Evolutionary conservation across 169 alveolate genomes (phyloP), one percentile per base, ranked within the genome.

Genomic region (Ophryocystis elektroscirrha): DNA sequence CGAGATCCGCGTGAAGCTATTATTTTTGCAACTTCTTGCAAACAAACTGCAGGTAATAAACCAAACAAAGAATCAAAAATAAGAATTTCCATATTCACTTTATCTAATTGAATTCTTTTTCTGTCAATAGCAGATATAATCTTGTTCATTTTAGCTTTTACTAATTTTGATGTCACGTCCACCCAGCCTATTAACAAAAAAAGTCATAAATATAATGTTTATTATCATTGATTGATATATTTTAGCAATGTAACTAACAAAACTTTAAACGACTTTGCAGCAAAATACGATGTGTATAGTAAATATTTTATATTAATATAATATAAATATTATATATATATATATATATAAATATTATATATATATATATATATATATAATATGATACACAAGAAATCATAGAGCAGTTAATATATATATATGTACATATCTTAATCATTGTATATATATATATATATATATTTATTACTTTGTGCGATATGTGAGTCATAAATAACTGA

Each of bases 81-180:
- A 38, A 3, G 4, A 38, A 19, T 19, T 5, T 5, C 22, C 5
- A 38, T 3, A 19, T 19, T 19, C 19, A 27, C 9, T 6, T 27
- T 20, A 32, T 45, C 54, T 45, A 42, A 48, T 48, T 48, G 30
- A 15, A 48, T 45, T 45, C 54, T 32, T 32, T 9, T 27, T 19
- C 48, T 27, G 52, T 4, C 1, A 12, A 45, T 18, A 12, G 36
- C 9, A 2, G 16, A 48, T 24, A 48, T 25, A 48, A 18, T 25
- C 20, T 48, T 12, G 30, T 15, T 0, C 2, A 2, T 25, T 32
- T 32, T 42, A 45, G 36, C 30, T 48, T 45, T 45, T 20, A 42
- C 30, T 0, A 32, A 22, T 16, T 16, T 25, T 48, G 30, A 15
- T 9, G 16, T 15, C 1, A 32, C 30, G 30, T 48, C 18, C 36